Evolutionary conservation across 495 filamentous ascomycete genomes (phyloP).

Genomic region (Aspergillus sclerotiicarbonarius): DNA sequence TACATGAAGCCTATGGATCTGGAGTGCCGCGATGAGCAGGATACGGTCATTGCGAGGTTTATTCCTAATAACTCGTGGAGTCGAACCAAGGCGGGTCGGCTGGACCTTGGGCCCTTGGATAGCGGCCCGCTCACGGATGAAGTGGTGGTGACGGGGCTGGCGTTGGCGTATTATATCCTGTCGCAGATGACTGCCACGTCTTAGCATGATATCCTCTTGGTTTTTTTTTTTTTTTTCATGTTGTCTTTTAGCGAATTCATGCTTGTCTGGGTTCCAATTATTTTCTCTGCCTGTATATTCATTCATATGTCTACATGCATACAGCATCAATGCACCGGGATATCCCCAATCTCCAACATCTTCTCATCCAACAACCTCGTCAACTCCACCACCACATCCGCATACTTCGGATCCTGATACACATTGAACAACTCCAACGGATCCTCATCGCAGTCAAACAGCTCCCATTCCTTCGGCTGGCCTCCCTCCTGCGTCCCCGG

Average conservation of each 20-base stretch:
- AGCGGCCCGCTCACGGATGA: slow-evolving; percentile 7
- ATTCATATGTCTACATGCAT: no score
- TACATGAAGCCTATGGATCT: slow-evolving; percentile 3
- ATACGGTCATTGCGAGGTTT: slow-evolving; percentile 4
- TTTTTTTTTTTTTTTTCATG: no score
- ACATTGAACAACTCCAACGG: slow-evolving; percentile 46
- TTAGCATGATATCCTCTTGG: no score
- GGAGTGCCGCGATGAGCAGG: slow-evolving; percentile 9
- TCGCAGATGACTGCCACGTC: no score
- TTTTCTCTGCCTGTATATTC: no score
- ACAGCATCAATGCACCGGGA: slow-evolving; percentile 27
- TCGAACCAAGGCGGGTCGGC: slow-evolving; percentile 11
- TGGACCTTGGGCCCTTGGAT: slow-evolving; percentile 3
- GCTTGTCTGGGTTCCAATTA: no score
- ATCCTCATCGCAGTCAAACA: slow-evolving; percentile 44
- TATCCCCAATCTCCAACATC: slow-evolving; percentile 44
- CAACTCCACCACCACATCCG: slow-evolving; percentile 33
- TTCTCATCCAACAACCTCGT: slow-evolving; percentile 35
- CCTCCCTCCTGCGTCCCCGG: slow-evolving; percentile 34
- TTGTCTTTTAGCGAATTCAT: no score
- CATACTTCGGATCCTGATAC: slow-evolving; percentile 32
- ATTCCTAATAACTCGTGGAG: neutral
- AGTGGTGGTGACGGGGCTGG: slow-evolving; percentile 18
- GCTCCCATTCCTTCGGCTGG: slow-evolving; percentile 41
- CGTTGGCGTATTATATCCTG: slow-evolving; percentile 13